phyloP scores from a whole-genome alignment of 2,329 filamentous ascomycete genomes.

The Phaeomoniella chlamydospora region DNA sequence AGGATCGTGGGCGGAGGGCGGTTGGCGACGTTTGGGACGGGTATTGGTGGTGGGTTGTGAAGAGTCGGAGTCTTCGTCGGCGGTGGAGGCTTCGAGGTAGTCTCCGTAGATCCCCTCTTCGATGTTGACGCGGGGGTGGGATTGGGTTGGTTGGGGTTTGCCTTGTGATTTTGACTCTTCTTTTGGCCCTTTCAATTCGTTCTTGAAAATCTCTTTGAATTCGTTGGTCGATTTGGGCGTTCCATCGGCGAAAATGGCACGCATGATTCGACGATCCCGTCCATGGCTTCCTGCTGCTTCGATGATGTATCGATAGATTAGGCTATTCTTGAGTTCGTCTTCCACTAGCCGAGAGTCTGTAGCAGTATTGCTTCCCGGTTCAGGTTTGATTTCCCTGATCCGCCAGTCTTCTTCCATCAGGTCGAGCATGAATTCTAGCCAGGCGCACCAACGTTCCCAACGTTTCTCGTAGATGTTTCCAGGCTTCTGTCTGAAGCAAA shows the following conservation, averaged over 20 bases:
- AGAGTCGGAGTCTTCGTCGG: slow-evolving; percentile 8
- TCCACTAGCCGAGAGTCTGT: slow-evolving; percentile 6
- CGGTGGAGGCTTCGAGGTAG: slow-evolving; percentile 22
- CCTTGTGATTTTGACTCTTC: slow-evolving; percentile 13
- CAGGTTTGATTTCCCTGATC: slow-evolving; percentile 4
- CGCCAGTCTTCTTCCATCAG: slow-evolving; percentile 29
- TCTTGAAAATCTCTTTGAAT: slow-evolving; percentile 28
- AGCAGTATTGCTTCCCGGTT: slow-evolving; percentile 1
- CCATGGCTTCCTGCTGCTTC: slow-evolving; percentile 15
- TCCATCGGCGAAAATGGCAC: slow-evolving; percentile 33
- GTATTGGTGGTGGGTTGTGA: slow-evolving; percentile 7
- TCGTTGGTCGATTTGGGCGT: slow-evolving; percentile 19
- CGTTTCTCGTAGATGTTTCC: slow-evolving; percentile 27
- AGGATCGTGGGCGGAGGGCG: not conserved
- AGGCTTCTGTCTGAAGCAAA: slow-evolving; percentile 33
- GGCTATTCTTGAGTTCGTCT: slow-evolving; percentile 18
- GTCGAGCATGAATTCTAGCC: slow-evolving; percentile 57
- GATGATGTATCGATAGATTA: slow-evolving; percentile 28
- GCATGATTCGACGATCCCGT: slow-evolving; percentile 24
- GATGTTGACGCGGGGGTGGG: slow-evolving; percentile 21
- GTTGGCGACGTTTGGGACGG: slow-evolving; percentile 14
- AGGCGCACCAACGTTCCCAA: slow-evolving; percentile 70
- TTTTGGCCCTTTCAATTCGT: slow-evolving; percentile 24
- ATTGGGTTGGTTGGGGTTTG: slow-evolving; percentile 22
- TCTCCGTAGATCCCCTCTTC: slow-evolving; percentile 30